These are phyloP conservation scores for Penicillium simplicissimum DNA, from an alignment of 495 filamentous ascomycete genomes.

Conservation along the genomic window DNA sequence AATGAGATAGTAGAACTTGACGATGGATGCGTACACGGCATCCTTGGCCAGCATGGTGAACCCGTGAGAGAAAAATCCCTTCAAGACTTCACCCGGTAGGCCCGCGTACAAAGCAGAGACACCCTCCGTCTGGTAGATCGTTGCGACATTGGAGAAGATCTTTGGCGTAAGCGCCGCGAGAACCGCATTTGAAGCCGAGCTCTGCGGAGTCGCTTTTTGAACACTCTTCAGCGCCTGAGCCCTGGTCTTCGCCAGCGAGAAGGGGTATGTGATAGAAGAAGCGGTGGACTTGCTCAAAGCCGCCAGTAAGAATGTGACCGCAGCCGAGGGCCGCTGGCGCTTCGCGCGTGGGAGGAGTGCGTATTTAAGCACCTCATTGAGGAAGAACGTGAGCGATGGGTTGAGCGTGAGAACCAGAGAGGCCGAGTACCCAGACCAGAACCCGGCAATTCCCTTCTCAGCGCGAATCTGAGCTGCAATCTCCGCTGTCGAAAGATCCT, in stretches of 20 bases:
- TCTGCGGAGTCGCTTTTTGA: neutral
- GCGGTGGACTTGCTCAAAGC: constrained; percentile 80
- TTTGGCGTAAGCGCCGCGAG: constrained; percentile 40
- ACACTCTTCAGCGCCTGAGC: constrained; percentile 55
- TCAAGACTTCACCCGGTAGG: constrained; percentile 72
- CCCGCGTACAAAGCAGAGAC: constrained; percentile 73
- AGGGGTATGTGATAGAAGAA: constrained; percentile 79
- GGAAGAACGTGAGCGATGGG: constrained; percentile 81
- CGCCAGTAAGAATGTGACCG: constrained; percentile 69
- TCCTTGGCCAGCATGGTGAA: constrained; percentile 91
- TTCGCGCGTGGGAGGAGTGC: constrained; percentile 50
- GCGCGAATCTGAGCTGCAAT: constrained; percentile 63
- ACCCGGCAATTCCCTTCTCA: constrained; percentile 74
- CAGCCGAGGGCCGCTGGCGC: constrained; percentile 54
- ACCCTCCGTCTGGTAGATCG: constrained; percentile 69
- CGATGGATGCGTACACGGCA: constrained; percentile 69
- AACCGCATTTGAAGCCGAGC: constrained; percentile 10
- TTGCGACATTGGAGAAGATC: constrained; percentile 61
- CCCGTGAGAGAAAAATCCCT: constrained; percentile 84
- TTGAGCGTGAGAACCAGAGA: constrained; percentile 80
- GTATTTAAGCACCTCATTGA: constrained; percentile 71
- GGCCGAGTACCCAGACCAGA: constrained; percentile 92
- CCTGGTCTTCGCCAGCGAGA: constrained; percentile 78
- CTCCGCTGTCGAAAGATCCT: constrained; percentile 42
- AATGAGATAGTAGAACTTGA: constrained; percentile 63